phyloP scores from a whole-genome alignment of 2,329 filamentous ascomycete genomes.

The Paecilomyces formosus region DNA sequence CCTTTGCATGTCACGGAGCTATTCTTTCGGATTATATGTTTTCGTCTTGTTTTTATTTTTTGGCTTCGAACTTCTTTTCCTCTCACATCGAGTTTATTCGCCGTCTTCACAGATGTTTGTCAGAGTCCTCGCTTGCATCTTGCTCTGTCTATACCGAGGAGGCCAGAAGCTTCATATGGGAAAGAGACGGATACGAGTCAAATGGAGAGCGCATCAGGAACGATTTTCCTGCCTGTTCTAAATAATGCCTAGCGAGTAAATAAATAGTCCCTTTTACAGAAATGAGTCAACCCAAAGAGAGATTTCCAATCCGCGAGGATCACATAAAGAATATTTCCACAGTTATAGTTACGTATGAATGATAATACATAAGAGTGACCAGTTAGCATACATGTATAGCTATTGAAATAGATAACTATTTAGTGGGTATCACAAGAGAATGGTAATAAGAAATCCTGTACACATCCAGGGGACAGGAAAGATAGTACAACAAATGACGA shows the following conservation, averaged over 20 bases:
- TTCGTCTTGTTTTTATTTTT: not conserved
- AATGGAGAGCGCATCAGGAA: not conserved
- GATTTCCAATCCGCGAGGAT: not conserved
- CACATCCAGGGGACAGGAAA: too few relatives aligned
- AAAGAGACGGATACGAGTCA: not conserved
- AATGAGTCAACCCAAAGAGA: not conserved
- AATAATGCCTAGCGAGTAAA: not conserved
- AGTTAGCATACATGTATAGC: too few relatives aligned
- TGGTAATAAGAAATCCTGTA: not conserved
- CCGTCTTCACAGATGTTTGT: too few relatives aligned
- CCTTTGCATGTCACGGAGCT: not conserved
- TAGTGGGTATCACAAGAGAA: not conserved
- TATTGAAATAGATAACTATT: not conserved
- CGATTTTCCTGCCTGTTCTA: not conserved
- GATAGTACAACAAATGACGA: not conserved
- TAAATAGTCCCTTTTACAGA: not conserved
- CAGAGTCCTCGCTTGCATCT: too few relatives aligned
- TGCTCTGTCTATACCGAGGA: too few relatives aligned
- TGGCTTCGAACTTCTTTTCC: too few relatives aligned
- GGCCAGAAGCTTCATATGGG: not conserved
- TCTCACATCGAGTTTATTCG: too few relatives aligned
- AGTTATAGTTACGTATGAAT: not conserved
- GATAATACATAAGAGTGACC: not conserved
- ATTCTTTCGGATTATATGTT: not conserved
- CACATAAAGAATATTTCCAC: not conserved